These are phyloP conservation scores for Brasenia schreberi DNA, from an alignment of 164 flowering plant species.

Conservation along the genomic window DNA sequence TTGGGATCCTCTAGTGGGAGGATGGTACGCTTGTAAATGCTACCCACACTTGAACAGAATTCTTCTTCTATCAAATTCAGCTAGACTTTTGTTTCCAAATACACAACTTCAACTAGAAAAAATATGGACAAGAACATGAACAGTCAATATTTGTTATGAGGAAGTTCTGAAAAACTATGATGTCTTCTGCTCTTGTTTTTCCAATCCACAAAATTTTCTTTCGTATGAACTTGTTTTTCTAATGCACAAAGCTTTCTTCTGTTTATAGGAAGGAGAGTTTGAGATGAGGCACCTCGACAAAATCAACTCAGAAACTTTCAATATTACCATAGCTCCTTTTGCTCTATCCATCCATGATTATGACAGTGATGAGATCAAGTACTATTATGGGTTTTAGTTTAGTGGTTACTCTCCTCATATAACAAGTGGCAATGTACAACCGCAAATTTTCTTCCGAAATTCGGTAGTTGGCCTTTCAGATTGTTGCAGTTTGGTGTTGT, in stretches of 20 bases:
- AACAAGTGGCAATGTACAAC: not conserved
- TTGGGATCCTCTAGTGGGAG: conserved; percentile 70
- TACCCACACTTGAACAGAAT: not conserved
- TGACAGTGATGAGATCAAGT: conserved; percentile 26
- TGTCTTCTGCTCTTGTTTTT: no score
- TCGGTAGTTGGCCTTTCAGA: not conserved
- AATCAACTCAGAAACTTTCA: conserved; percentile 54
- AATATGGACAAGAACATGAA: no score
- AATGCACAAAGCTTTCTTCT: not conserved
- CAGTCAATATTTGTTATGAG: no score
- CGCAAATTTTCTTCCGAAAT: not conserved
- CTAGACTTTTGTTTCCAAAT: no score
- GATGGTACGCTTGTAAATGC: conserved; percentile 47
- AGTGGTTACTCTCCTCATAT: not conserved
- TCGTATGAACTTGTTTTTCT: not conserved
- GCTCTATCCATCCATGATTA: conserved; percentile 62
- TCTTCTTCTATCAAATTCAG: not conserved
- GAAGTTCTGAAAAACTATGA: no score
- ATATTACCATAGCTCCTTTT: conserved; percentile 84
- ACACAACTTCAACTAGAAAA: no score
- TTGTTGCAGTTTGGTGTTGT: no score
- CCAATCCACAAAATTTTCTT: not conserved
- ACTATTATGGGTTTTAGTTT: no score
- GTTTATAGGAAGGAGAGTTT: conserved; percentile 78
- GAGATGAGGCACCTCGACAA: conserved; percentile 84